Percentiles rank a stretch among this genome's conserved stretches.
phyloP scores from a whole-genome alignment of 306 rosid species.

The Crotalaria pallida region DNA sequence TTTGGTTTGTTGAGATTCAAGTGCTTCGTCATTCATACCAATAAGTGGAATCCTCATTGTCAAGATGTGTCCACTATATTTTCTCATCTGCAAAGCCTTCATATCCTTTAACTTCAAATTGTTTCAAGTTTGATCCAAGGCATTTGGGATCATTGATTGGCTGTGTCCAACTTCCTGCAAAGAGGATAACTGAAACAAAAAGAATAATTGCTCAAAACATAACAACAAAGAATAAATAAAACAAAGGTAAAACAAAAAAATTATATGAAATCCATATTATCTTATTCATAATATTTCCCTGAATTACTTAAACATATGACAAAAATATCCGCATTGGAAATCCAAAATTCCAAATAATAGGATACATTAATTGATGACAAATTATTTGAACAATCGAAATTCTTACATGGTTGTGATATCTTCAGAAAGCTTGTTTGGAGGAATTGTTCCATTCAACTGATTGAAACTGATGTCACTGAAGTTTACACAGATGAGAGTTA shows the following conservation, averaged over 20 bases:
- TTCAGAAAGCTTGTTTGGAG: conserved; percentile 49
- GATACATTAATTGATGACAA: conserved; percentile 3
- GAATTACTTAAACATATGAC: background rate
- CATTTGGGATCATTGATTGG: too few species aligned
- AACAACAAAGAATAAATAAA: too few species aligned
- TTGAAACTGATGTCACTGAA: conserved; percentile 82
- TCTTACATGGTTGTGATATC: conserved; percentile 78
- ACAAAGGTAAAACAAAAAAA: background rate
- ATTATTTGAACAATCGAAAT: conserved; percentile 18
- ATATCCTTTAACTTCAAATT: too few species aligned
- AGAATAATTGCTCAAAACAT: too few species aligned
- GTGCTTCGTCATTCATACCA: too few species aligned
- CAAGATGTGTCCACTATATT: too few species aligned
- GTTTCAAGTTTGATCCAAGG: too few species aligned
- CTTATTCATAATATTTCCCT: background rate
- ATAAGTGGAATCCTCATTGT: too few species aligned
- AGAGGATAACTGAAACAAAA: too few species aligned
- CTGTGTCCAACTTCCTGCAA: too few species aligned
- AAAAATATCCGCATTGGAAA: background rate
- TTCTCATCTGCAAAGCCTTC: too few species aligned
- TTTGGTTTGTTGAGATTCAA: too few species aligned
- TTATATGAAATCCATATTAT: background rate
- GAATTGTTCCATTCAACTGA: conserved; percentile 65
- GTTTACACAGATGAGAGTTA: conserved; percentile 20
- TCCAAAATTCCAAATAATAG: background rate